phyloP scores from a whole-genome alignment of 2,329 filamentous ascomycete genomes.

The Hortaea werneckii region DNA sequence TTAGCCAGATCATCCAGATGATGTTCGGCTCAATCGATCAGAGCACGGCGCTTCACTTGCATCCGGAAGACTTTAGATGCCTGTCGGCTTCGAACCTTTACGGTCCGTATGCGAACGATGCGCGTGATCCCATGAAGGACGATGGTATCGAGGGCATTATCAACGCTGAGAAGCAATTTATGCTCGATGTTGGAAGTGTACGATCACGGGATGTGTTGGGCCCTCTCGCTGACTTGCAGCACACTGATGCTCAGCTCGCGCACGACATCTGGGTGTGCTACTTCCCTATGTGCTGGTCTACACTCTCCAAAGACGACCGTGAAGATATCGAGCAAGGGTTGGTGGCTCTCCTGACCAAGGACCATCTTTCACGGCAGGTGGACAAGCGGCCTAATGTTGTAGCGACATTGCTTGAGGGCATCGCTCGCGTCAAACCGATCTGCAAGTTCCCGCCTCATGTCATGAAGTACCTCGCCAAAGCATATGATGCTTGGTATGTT shows the following conservation, averaged over 20 bases:
- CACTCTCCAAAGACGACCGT: constrained; percentile 76
- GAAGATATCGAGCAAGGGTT: constrained; percentile 83
- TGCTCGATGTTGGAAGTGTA: constrained; percentile 72
- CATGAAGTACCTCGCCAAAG: constrained; percentile 87
- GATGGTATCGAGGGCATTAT: constrained; percentile 74
- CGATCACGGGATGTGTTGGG: constrained; percentile 82
- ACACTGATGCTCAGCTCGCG: constrained; percentile 70
- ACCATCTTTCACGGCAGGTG: constrained; percentile 88
- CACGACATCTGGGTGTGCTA: constrained; percentile 84
- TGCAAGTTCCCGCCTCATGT: constrained; percentile 94
- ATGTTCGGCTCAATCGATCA: constrained; percentile 85
- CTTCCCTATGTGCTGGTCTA: constrained; percentile 91
- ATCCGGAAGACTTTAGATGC: constrained; percentile 73
- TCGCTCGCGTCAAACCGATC: constrained; percentile 70
- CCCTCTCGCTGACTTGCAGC: constrained; percentile 82
- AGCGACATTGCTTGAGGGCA: constrained; percentile 80
- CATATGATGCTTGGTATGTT: constrained; percentile 97
- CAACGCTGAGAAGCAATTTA: constrained; percentile 69
- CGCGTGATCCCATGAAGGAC: constrained; percentile 61
- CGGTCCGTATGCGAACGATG: constrained; percentile 52
- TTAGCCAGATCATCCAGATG: constrained; percentile 87
- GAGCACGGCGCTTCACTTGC: constrained; percentile 65
- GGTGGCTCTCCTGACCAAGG: constrained; percentile 82
- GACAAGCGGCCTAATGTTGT: constrained; percentile 94
- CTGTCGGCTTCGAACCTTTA: constrained; percentile 66